phyloP scores from a whole-genome alignment of 2,329 filamentous ascomycete genomes.

The Podosphaera fusca region DNA sequence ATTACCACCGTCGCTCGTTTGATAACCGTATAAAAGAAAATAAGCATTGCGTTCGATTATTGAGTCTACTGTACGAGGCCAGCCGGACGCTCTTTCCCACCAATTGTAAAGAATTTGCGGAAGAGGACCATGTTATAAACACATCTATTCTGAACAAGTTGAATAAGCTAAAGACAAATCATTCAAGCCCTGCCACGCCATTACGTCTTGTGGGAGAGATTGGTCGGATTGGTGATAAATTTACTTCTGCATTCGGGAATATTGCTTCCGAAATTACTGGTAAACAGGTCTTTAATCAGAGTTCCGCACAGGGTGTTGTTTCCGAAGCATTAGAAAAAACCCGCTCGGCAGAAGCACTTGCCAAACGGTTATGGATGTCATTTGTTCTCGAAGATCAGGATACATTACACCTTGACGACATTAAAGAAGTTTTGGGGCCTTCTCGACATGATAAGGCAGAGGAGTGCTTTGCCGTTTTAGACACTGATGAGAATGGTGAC shows the following conservation, averaged over 20 bases:
- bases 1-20: slow-evolving; percentile 69
- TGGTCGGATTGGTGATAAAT: slow-evolving; percentile 71
- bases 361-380: slow-evolving; percentile 93
- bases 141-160: slow-evolving; percentile 55
- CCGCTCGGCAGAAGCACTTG: slow-evolving; percentile 68
- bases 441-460: slow-evolving; percentile 56
- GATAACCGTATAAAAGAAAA: slow-evolving; percentile 67
- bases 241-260: slow-evolving; percentile 81
- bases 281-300: slow-evolving; percentile 84
- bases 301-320: slow-evolving; percentile 72
- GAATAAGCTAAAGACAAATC: slow-evolving; percentile 21
- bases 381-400: slow-evolving; percentile 83
- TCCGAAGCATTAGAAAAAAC: slow-evolving; percentile 72
- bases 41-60: slow-evolving; percentile 61
- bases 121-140: slow-evolving; percentile 82
- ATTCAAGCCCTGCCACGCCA: slow-evolving; percentile 45
- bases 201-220: slow-evolving; percentile 53
- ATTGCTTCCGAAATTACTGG: slow-evolving; percentile 88
- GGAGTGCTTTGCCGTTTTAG: slow-evolving; percentile 60
- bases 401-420: slow-evolving; percentile 54
- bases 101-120: slow-evolving; percentile 72
- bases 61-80: slow-evolving; percentile 74
- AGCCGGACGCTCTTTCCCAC: slow-evolving; percentile 74
- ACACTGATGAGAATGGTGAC: slow-evolving; percentile 50
- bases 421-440: slow-evolving; percentile 66